Percentiles rank a stretch among this genome's conserved stretches.
phyloP scores from a whole-genome alignment of 176 grass and related monocot genomes.

The Rhynchospora breviuscula region DNA sequence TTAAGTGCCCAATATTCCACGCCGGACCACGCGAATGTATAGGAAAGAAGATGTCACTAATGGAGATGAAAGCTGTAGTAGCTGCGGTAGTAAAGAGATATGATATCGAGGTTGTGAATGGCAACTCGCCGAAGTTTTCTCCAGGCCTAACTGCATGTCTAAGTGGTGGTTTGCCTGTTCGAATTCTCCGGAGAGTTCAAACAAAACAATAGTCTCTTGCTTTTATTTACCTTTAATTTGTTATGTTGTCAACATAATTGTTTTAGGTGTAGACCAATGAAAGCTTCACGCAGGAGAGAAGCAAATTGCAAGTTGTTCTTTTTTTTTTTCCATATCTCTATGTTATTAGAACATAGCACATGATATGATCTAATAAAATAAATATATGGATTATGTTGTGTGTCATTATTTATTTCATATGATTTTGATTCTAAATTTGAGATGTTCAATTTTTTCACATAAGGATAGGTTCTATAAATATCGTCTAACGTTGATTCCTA shows the following conservation, averaged over 20 bases:
- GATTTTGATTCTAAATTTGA: too few species aligned
- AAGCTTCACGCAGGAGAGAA: background rate
- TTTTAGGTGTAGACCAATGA: background rate
- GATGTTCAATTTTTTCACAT: too few species aligned
- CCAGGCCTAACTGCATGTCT: conserved; percentile 58
- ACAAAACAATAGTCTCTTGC: background rate
- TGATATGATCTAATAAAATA: too few species aligned
- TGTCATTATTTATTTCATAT: too few species aligned
- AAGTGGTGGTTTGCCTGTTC: conserved; percentile 47
- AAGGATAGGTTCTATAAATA: too few species aligned
- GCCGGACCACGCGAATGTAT: conserved; percentile 60
- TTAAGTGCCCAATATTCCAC: conserved; percentile 67
- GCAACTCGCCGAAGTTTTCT: conserved; percentile 39
- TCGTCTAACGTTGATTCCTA: too few species aligned
- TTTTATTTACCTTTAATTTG: background rate
- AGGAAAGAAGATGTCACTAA: conserved; percentile 64
- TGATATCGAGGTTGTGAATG: conserved; percentile 41
- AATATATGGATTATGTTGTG: too few species aligned
- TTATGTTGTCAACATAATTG: background rate
- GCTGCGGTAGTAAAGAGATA: conserved; percentile 44
- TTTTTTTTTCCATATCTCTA: background rate
- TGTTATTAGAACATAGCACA: too few species aligned
- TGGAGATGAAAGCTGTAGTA: conserved; percentile 57
- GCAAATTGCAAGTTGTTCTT: background rate
- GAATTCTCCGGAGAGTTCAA: conserved; percentile 31